phyloP scores from a whole-genome alignment of 1,139 yeast genomes.

The Ashbya aceris region DNA sequence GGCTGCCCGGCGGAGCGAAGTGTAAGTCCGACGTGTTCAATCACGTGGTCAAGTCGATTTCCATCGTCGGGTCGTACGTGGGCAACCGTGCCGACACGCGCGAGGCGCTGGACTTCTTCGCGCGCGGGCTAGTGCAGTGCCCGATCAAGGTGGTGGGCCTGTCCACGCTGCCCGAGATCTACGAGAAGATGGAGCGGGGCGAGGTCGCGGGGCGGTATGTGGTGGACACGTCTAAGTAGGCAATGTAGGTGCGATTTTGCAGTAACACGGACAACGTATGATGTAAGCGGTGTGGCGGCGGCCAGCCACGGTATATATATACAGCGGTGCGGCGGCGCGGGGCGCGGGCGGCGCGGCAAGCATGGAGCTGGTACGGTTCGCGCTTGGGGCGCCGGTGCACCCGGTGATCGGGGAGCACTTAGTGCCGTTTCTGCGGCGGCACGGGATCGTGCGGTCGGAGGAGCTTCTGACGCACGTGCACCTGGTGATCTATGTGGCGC shows the following conservation, averaged over 20 bases:
- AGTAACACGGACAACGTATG: too few species aligned
- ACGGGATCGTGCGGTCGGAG: background rate
- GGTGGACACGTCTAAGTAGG: conserved; percentile 52
- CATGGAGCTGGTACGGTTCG: background rate
- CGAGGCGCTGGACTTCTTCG: conserved; percentile 66
- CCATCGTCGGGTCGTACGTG: conserved; percentile 64
- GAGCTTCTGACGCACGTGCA: background rate
- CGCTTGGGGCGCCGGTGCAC: background rate
- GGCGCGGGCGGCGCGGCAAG: too few species aligned
- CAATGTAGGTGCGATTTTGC: background rate
- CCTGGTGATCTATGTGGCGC: background rate
- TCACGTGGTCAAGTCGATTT: conserved; percentile 55
- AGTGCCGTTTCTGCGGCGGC: background rate
- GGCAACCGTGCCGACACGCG: conserved; percentile 76
- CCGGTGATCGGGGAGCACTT: background rate
- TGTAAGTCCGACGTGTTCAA: conserved; percentile 55
- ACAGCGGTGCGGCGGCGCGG: too few species aligned
- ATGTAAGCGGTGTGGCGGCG: too few species aligned
- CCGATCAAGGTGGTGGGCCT: conserved; percentile 65
- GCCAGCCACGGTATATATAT: background rate
- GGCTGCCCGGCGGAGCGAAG: conserved; percentile 66
- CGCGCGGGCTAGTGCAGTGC: conserved; percentile 59
- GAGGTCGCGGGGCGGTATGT: conserved; percentile 70
- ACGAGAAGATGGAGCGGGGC: conserved; percentile 62
- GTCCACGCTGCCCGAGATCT: conserved; percentile 53